Conservation (phyloP, 257 asterid genomes). For the Solanum okadae region DNA sequence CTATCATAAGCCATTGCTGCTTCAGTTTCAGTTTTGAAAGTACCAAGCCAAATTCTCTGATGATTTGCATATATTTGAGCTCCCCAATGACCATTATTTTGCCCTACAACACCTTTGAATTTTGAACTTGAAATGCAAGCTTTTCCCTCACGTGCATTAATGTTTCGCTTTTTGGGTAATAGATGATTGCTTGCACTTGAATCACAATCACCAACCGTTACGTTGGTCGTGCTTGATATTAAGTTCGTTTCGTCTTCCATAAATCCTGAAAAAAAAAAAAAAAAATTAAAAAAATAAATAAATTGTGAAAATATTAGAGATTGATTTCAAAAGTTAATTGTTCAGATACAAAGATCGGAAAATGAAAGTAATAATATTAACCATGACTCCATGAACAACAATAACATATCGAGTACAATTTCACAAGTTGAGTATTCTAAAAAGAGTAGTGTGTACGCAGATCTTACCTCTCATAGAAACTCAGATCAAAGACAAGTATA, state of each 20-base stretch:
- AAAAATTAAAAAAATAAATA: too few species aligned
- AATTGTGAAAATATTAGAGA: too few species aligned
- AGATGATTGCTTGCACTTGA: constrained; percentile 11
- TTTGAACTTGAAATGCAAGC: constrained; percentile 6
- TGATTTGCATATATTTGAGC: constrained; percentile 64
- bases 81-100: constrained; percentile 75
- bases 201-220: constrained; percentile 14
- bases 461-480: not conserved
- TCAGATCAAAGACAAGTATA: not conserved
- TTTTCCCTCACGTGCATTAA: constrained; percentile 8
- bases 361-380: not conserved
- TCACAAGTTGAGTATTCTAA: not conserved
- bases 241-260: constrained; percentile 28
- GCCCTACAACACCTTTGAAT: constrained; percentile 70
- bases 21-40: constrained; percentile 47
- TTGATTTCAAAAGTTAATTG: not conserved
- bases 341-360: not conserved
- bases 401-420: too few species aligned
- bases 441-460: too few species aligned
- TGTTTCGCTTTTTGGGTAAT: not conserved
- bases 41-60: constrained; percentile 63
- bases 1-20: constrained; percentile 75
- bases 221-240: constrained; percentile 8
- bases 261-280: not conserved
- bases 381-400: not conserved